A percentile compares a stretch with the other conserved stretches of the same genome.
Evolutionary conservation across 345 rosid genomes (phyloP).

Genomic region (Murraya paniculata): DNA sequence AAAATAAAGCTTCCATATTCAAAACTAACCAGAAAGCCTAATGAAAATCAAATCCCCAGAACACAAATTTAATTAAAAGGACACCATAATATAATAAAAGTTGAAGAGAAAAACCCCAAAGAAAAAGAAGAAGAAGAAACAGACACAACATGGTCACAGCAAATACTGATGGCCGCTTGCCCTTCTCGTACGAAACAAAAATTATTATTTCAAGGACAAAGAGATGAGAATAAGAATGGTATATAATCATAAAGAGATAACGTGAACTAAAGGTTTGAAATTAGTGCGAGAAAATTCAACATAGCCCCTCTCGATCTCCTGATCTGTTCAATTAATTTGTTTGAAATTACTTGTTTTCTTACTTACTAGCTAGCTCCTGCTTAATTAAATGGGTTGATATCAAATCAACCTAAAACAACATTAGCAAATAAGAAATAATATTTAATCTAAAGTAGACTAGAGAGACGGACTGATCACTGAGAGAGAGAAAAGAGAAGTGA

Average conservation of each 20-base stretch:
- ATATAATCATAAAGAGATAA: slow-evolving; percentile 6
- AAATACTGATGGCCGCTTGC: slow-evolving; percentile 1
- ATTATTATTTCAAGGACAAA: slow-evolving; percentile 9
- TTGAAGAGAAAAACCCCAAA: neutral
- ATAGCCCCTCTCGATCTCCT: slow-evolving; percentile 12
- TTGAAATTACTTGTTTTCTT: neutral
- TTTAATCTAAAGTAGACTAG: slow-evolving; percentile 14
- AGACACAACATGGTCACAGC: slow-evolving; percentile 6
- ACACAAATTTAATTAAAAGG: neutral
- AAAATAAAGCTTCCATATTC: slow-evolving; percentile 22
- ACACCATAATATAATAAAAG: neutral
- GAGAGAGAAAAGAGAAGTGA: slow-evolving; percentile 1
- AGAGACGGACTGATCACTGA: neutral
- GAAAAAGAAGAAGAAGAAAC: neutral
- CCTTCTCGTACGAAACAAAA: slow-evolving; percentile 9
- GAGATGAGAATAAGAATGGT: neutral
- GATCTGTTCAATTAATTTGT: neutral
- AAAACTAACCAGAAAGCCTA: slow-evolving; percentile 20
- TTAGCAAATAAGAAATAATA: slow-evolving; percentile 3
- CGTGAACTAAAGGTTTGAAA: slow-evolving; percentile 16
- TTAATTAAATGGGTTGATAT: slow-evolving; percentile 30
- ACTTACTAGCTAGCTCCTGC: slow-evolving; percentile 12
- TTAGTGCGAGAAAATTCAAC: slow-evolving; percentile 14
- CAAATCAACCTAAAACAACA: slow-evolving; percentile 20
- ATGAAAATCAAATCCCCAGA: slow-evolving; percentile 14